Conservation (phyloP, 306 rosid species). For the Aeschynomene evenia region DNA sequence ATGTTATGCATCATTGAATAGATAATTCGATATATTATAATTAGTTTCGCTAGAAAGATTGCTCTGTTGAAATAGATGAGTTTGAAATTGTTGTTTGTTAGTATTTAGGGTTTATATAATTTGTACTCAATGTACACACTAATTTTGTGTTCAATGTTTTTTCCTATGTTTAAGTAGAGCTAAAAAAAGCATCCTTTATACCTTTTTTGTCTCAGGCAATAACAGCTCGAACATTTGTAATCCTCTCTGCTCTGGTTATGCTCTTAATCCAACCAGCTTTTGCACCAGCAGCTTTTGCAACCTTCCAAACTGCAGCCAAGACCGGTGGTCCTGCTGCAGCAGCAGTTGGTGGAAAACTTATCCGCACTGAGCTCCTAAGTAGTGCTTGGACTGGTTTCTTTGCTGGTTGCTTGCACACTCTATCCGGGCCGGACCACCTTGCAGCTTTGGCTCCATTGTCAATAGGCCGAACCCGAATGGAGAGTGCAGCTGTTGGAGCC, state of each 20-base stretch:
- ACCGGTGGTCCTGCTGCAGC: slow-evolving; percentile 63
- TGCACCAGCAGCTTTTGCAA: slow-evolving; percentile 81
- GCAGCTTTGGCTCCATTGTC: slow-evolving; percentile 99
- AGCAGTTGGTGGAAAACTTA: slow-evolving; percentile 60
- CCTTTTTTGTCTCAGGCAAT: slow-evolving; percentile 51
- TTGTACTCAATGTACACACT: not conserved
- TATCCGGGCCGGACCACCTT: slow-evolving; percentile 99
- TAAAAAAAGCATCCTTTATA: slow-evolving; percentile 15
- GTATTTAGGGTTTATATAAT: not conserved
- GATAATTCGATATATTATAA: slow-evolving; percentile 6
- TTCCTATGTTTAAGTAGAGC: not conserved
- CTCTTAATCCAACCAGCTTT: slow-evolving; percentile 73
- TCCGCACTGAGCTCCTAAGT: slow-evolving; percentile 71
- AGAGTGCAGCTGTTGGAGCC: slow-evolving; percentile 97
- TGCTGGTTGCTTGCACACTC: slow-evolving; percentile 95
- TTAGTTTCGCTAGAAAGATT: slow-evolving; percentile 3
- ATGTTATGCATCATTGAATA: not conserved
- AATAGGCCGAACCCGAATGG: slow-evolving; percentile 76
- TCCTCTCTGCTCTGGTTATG: slow-evolving; percentile 66
- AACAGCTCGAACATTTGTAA: slow-evolving; percentile 46
- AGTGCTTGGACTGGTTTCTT: slow-evolving; percentile 97
- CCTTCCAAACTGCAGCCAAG: slow-evolving; percentile 64
- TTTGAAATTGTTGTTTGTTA: not conserved
- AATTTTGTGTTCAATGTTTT: not conserved
- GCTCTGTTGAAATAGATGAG: not conserved